Evolutionary conservation across 768 basidiomycete species (phyloP).

Genomic region (Rubroboletus satanas): DNA sequence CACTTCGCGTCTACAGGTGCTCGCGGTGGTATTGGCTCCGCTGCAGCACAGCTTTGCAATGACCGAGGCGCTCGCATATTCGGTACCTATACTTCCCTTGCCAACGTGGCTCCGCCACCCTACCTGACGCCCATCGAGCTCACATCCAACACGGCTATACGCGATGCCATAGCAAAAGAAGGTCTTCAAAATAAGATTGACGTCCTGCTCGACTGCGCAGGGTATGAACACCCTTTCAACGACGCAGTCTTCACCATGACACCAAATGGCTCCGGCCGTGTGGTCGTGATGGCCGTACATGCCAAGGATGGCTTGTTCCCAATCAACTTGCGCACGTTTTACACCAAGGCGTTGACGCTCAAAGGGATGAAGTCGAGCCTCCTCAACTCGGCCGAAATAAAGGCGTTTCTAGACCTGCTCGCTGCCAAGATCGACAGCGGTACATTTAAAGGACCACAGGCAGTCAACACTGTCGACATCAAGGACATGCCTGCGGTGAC

Average conservation of each 20-base stretch:
- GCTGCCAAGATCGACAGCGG: conserved; percentile 31
- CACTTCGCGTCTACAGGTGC: conserved; percentile 22
- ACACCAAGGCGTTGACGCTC: conserved; percentile 29
- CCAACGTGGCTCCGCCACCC: conserved; percentile 19
- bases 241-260: conserved; percentile 34
- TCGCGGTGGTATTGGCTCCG: conserved; percentile 34
- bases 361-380: conserved; percentile 32
- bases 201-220: conserved; percentile 33
- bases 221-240: conserved; percentile 32
- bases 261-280: conserved; percentile 31
- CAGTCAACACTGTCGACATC: conserved; percentile 22
- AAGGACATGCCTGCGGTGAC: conserved; percentile 18
- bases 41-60: conserved; percentile 31
- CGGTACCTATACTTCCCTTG: conserved; percentile 33
- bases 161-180: conserved; percentile 25
- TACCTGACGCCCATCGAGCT: conserved; percentile 33
- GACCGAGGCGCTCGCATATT: conserved; percentile 32
- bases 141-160: conserved; percentile 29
- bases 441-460: conserved; percentile 24
- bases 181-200: conserved; percentile 31
- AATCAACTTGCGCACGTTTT: conserved; percentile 30
- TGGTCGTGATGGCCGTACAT: conserved; percentile 34
- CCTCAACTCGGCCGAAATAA: conserved; percentile 20
- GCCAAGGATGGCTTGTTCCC: conserved; percentile 31
- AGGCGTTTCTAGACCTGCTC: conserved; percentile 28